Conservation (phyloP, 208 protist genomes). For the Acanthamoeba pearcei region DNA sequence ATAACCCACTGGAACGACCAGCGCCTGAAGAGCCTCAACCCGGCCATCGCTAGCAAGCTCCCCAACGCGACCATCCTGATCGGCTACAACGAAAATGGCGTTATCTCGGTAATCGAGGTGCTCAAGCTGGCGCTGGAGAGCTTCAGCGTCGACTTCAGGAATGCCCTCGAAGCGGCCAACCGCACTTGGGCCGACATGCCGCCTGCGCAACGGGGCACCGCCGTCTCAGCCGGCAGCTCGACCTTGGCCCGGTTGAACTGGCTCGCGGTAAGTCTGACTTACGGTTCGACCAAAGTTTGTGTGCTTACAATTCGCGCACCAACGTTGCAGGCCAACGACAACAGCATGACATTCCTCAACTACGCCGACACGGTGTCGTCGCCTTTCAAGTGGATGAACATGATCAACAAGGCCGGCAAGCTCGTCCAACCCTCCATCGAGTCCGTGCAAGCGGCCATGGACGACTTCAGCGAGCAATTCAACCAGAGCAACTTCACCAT, state of each 20-base stretch:
- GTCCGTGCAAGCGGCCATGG: slow-evolving; percentile 34
- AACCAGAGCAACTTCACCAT: slow-evolving; percentile 26
- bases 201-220: background rate
- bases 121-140: slow-evolving; percentile 8
- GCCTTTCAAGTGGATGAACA: slow-evolving; percentile 32
- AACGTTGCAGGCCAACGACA: background rate
- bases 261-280: background rate
- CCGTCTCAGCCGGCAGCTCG: background rate
- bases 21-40: slow-evolving; percentile 3
- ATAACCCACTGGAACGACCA: slow-evolving; percentile 62
- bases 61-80: slow-evolving; percentile 25
- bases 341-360: slow-evolving; percentile 41
- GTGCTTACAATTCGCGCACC: background rate
- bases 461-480: background rate
- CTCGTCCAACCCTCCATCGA: background rate
- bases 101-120: background rate
- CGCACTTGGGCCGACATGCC: slow-evolving; percentile 22
- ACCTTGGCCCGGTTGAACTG: background rate
- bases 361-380: background rate
- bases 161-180: slow-evolving; percentile 14
- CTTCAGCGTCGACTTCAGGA: slow-evolving; percentile 40
- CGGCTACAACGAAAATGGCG: slow-evolving; percentile 7
- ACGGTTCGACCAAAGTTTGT: background rate
- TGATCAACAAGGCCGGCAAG: slow-evolving; percentile 62
- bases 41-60: slow-evolving; percentile 27